Base-by-base conservation (phyloP, 2,329 filamentous ascomycete species). In the Trichoderma breve region DNA sequence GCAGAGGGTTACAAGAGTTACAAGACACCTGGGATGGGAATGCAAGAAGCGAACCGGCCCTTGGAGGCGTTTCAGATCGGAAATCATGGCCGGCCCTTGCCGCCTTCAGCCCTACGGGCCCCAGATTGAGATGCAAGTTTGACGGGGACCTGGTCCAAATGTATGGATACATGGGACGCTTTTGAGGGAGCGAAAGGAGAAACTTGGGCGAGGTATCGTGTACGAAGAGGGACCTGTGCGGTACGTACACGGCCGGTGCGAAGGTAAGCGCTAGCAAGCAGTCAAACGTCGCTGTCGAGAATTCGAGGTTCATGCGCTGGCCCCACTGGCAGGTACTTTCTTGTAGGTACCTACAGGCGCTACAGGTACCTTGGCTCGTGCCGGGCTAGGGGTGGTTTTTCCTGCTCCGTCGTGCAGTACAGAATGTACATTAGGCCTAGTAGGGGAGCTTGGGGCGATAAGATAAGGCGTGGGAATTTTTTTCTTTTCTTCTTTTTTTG, bases 31-130 rank as follows among this genome's bases (percentile, higher is more conserved):
- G 6, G 26, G 26, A 60, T 24, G 57, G 6, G 26, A 18, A 60
- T 24, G 57, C 18, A 60, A 24, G 32, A 60, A 4, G n/a, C 24
- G 18, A 15, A 34, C 28, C 14, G n/a, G 14, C 11, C 47, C 18
- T 9, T 51, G 21, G 21, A 61, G 28, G 36, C 21, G 57, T 36
- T 62, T 70, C 43, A 30, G 68, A 71, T 34, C 60, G 57, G 43
- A 21, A 9, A 36, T 26, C 21, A 64, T 34, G 32, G 39, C 24
- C 58, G n/a, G 69, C 61, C 69, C 24, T 51, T 55, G 36, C 61
- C 43, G 51, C 62, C 61, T n/a, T 72, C 71, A 72, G 71, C 71
- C 71, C 71, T 72, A 72, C 34, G 34, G 21, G n/a, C 11, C 47
- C 47, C 47, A 53, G 21, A 30, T 43, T 18, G 15, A 43, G 39